A percentile compares a stretch with the other conserved stretches of the same genome.
Evolutionary conservation across 352 stramenopile genomes (phyloP).

Genomic region (Pythium rhizo-oryzae): DNA sequence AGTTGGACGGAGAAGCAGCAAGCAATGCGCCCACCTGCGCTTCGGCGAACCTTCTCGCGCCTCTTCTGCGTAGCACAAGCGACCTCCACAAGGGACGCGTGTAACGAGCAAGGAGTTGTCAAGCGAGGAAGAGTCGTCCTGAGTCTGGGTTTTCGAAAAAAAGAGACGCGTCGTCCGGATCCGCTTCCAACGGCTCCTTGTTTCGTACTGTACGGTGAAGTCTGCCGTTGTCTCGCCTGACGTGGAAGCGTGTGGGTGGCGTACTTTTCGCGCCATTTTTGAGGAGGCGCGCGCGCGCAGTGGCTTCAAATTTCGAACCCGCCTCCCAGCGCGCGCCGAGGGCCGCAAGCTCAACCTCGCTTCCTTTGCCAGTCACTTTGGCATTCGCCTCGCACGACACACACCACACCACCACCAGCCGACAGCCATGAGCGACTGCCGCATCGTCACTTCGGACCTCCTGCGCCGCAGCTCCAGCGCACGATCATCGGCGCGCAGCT

Average conservation of each 20-base stretch:
- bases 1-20: not conserved
- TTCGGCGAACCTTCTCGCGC: not conserved
- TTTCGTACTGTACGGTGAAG: too few relatives aligned
- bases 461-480: not conserved
- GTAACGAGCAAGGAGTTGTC: not conserved
- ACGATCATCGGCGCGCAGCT: not conserved
- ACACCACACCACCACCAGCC: not conserved
- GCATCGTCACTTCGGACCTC: not conserved
- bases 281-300: not conserved
- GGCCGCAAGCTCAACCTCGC: not conserved
- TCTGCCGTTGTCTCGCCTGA: not conserved
- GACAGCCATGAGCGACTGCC: slow-evolving; percentile 17
- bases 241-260: slow-evolving; percentile 3
- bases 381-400: slow-evolving; percentile 4
- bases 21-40: not conserved
- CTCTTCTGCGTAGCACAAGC: not conserved
- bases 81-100: not conserved
- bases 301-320: slow-evolving; percentile 28
- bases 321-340: not conserved
- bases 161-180: not conserved
- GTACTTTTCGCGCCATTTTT: slow-evolving; percentile 28
- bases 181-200: slow-evolving; percentile 3
- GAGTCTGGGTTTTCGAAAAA: slow-evolving; percentile 4
- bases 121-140: not conserved
- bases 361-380: slow-evolving; percentile 6